Evolutionary conservation across 176 grass and related monocot species (phyloP).

Genomic region (Stipa capillata): DNA sequence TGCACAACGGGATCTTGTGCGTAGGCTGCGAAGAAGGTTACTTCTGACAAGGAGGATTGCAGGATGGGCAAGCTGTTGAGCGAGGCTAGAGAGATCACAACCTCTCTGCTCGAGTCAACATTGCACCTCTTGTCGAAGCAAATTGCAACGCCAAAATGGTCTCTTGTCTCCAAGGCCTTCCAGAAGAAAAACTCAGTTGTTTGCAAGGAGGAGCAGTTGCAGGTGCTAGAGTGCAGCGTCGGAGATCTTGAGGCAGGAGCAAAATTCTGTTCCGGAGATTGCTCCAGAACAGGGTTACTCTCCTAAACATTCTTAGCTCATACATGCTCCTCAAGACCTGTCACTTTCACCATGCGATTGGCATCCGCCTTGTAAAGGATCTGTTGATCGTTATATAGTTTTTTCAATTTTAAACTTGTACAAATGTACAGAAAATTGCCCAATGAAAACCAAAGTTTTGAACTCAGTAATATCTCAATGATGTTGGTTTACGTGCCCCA

Average conservation of each 20-base stretch:
- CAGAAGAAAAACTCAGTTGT: conserved; percentile 20
- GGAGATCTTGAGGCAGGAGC: conserved; percentile 37
- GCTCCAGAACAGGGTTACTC: conserved; percentile 42
- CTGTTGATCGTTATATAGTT: neutral
- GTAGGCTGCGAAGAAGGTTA: conserved; percentile 26
- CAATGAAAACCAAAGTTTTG: conserved; percentile 32
- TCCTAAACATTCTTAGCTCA: conserved; percentile 38
- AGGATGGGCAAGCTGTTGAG: conserved; percentile 17
- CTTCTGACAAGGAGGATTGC: conserved; percentile 10
- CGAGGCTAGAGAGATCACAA: conserved; percentile 41
- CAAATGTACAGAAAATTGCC: conserved; percentile 9
- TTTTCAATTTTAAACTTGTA: neutral
- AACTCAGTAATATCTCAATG: neutral
- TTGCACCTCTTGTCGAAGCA: conserved; percentile 29
- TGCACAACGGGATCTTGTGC: too few species aligned
- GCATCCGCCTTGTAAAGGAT: conserved; percentile 33
- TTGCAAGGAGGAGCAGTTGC: conserved; percentile 27
- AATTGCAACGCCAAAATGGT: conserved; percentile 26
- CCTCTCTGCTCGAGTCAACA: conserved; percentile 38
- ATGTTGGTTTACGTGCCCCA: neutral
- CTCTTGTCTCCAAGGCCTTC: conserved; percentile 31
- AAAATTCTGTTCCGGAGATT: conserved; percentile 49
- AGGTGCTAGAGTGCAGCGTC: conserved; percentile 21
- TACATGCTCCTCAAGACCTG: conserved; percentile 6
- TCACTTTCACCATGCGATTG: conserved; percentile 13